Evolutionary conservation across 371 early-diverging fungal genomes (phyloP), one percentile per base, ranked within the genome.

Genomic region (Apophysomyces trapeziformis): DNA sequence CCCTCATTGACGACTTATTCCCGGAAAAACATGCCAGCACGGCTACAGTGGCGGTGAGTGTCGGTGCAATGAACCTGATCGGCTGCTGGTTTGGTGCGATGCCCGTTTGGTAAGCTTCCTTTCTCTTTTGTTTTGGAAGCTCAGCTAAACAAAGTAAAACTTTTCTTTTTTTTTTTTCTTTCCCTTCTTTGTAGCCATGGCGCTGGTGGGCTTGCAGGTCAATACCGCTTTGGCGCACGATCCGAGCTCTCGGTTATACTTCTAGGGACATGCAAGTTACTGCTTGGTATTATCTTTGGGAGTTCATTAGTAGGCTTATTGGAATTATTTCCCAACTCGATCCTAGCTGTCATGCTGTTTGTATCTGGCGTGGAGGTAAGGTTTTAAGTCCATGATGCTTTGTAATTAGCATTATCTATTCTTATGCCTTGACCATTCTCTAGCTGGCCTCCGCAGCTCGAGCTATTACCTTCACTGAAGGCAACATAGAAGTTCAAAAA

Each of bases 171-270:
- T 1, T 41, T 57, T 50, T 66, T 1, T 41, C 46, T 50, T 58
- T 13, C 1, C 16, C 35, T 60, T 41, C 26, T 39, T 64, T 47
- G 16, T 61, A 78, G 83, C 63, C 92, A 90, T 65, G 90, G 93
- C 21, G 91, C 94, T 7, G 96, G 96, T 21, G 96, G 96, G 9
- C 77, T 96, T 38, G 95, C 95, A 13, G 96, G 92, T 9, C 96
- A 96, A 74, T 94, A 95, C 74, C 92, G 94, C 1, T 96, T 95
- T 72, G 96, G 96, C 38, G 95, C 96, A 21, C 88, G 96, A 46
- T 84, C 93, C 0, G 95, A 90, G 61, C 86, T 91, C 13, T 91
- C 92, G 46, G 83, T 95, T 56, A 81, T 92, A 32, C 39, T 94
- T 50, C 81, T 96, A 9, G 96, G 96, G 11, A 13, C 80, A 4